phyloP scores from a whole-genome alignment of 1,284 basidiomycete genomes.

The Ceratobasidium sp. region DNA sequence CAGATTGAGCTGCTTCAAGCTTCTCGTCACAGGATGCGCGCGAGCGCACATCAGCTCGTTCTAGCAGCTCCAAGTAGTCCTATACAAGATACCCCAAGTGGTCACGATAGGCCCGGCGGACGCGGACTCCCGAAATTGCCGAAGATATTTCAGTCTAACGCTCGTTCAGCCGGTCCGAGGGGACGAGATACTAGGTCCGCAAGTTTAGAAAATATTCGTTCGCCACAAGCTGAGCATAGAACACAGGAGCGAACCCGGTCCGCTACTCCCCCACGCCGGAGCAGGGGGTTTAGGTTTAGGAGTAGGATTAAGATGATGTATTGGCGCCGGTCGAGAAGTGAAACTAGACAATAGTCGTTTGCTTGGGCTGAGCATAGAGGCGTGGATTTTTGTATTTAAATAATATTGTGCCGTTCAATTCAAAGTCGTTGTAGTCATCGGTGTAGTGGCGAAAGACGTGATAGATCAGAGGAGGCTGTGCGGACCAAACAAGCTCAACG shows the following conservation, averaged over 20 bases:
- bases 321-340: background rate
- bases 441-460: background rate
- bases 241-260: conserved; percentile 14
- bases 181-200: conserved; percentile 15
- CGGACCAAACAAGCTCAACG: background rate
- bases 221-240: conserved; percentile 4
- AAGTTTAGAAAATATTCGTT: background rate
- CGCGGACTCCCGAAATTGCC: background rate
- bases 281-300: background rate
- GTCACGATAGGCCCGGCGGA: background rate
- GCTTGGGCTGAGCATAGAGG: too few relatives aligned
- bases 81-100: background rate
- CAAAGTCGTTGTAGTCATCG: background rate
- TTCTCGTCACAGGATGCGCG: background rate
- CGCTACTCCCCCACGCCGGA: background rate
- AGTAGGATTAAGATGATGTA: conserved; percentile 15
- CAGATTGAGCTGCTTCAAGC: conserved; percentile 13
- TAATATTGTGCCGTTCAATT: too few relatives aligned
- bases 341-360: background rate
- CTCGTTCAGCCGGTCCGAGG: background rate
- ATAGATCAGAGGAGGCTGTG: background rate
- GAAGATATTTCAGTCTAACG: background rate
- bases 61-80: background rate
- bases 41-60: background rate
- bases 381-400: background rate